Conservation (phyloP, 495 filamentous ascomycete genomes). For the Cercophora scortea region DNA sequence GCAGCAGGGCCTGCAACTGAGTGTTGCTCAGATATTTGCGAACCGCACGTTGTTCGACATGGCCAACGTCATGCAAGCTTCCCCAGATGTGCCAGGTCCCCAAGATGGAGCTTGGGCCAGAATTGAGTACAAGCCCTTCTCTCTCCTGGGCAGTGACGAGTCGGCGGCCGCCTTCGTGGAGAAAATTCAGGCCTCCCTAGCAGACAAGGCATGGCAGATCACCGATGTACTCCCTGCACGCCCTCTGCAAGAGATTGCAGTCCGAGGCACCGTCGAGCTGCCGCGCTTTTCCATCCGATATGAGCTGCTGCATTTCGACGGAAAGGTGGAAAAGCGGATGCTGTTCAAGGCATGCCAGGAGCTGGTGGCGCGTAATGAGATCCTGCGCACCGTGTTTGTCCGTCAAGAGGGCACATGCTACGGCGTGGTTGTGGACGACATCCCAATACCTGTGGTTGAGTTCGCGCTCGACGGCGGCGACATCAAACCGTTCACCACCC, state of each 20-base stretch:
- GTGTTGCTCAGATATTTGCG: constrained; percentile 46
- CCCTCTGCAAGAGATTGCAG: constrained; percentile 56
- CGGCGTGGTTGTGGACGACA: constrained; percentile 52
- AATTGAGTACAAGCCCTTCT: constrained; percentile 20
- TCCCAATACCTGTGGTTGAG: constrained; percentile 39
- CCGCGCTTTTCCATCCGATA: constrained; percentile 39
- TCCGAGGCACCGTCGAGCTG: constrained; percentile 50
- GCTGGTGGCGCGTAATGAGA: constrained; percentile 52
- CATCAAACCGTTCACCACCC: constrained; percentile 42
- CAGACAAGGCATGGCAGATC: constrained; percentile 36
- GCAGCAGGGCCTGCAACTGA: constrained; percentile 42
- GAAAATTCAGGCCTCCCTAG: constrained; percentile 27
- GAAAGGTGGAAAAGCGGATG: constrained; percentile 15
- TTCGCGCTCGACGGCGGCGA: constrained; percentile 46
- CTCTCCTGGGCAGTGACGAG: constrained; percentile 9
- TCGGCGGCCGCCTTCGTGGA: constrained; percentile 13
- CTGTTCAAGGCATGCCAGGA: constrained; percentile 28
- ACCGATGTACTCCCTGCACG: constrained; percentile 54
- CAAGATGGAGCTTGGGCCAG: constrained; percentile 9
- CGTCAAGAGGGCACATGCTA: constrained; percentile 47
- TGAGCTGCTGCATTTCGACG: constrained; percentile 29
- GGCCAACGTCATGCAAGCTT: constrained; percentile 22
- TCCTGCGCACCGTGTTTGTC: constrained; percentile 64
- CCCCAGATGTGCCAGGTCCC: neutral
- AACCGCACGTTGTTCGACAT: constrained; percentile 41